Percentiles rank a stretch among this genome's conserved stretches.
Evolutionary conservation across 108 stramenopile genomes (phyloP).

Genomic region (Skeletonema menzelii): DNA sequence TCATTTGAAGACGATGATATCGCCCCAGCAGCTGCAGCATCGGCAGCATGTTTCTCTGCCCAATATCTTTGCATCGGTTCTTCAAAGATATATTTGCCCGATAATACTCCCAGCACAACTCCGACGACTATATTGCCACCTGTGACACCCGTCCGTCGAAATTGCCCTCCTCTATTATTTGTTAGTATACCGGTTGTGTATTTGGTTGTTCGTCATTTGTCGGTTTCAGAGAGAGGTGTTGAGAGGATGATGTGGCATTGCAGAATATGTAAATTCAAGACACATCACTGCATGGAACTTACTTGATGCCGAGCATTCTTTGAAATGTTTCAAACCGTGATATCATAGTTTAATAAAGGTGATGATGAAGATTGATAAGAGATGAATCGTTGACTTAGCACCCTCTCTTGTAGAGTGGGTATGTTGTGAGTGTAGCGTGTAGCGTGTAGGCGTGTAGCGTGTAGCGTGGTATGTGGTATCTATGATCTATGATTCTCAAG

Average conservation of each 20-base stretch:
- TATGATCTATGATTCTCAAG: no score
- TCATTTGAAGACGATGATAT: neutral
- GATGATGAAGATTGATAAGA: neutral
- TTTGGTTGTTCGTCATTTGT: neutral
- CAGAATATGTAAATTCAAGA: neutral
- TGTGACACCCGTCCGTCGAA: conserved; percentile 38
- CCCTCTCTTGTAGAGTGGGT: no score
- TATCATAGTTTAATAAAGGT: conserved; percentile 18
- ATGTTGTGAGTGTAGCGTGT: no score
- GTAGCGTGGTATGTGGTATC: no score
- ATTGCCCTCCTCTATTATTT: conserved; percentile 32
- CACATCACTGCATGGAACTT: conserved; percentile 1
- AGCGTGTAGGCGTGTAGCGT: no score
- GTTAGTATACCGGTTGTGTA: no score
- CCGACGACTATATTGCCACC: conserved; percentile 42
- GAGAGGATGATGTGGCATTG: neutral
- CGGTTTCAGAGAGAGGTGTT: neutral
- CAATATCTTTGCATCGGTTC: conserved; percentile 45
- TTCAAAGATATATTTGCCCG: conserved; percentile 48
- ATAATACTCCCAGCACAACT: conserved; percentile 23
- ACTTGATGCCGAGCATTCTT: conserved; percentile 28
- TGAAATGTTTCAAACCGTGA: conserved; percentile 23
- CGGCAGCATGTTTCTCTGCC: conserved; percentile 36
- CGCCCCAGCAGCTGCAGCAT: neutral
- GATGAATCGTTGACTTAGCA: no score